These are phyloP conservation scores for Helianthus tuberosus DNA, from an alignment of 129 eudicot species.

Conservation along the genomic window DNA sequence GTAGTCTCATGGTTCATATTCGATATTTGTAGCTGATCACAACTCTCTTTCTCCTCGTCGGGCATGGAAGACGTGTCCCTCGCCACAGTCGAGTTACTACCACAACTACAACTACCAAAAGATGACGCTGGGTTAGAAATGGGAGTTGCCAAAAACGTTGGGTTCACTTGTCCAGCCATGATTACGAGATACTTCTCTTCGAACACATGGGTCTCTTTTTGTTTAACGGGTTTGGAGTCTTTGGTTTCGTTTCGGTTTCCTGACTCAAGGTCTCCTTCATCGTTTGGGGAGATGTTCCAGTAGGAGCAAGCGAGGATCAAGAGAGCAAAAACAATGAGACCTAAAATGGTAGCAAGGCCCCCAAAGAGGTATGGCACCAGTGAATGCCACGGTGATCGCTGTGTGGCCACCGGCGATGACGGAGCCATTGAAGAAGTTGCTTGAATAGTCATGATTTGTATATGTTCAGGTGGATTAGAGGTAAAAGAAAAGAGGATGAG, in stretches of 20 bases:
- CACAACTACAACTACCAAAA: conserved; percentile 43
- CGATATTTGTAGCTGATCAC: conserved; percentile 24
- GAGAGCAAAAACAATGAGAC: conserved; percentile 70
- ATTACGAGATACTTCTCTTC: conserved; percentile 62
- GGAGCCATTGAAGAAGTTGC: conserved; percentile 31
- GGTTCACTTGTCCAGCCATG: conserved; percentile 63
- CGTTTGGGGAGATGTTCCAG: conserved; percentile 57
- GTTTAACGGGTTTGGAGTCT: conserved; percentile 26
- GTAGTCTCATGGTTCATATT: conserved; percentile 13
- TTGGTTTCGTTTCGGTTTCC: conserved; percentile 36
- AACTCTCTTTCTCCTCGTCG: conserved; percentile 18
- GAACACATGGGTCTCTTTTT: conserved; percentile 26
- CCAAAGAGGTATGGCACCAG: conserved; percentile 75
- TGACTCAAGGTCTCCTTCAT: conserved; percentile 34
- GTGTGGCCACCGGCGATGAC: conserved; percentile 21
- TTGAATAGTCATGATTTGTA: conserved; percentile 15
- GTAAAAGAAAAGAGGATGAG: background rate
- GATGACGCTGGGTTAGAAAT: conserved; percentile 55
- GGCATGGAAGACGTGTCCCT: conserved; percentile 10
- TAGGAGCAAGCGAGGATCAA: conserved; percentile 68
- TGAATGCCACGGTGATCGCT: conserved; percentile 64
- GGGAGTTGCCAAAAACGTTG: conserved; percentile 63
- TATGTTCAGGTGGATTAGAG: background rate
- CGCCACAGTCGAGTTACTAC: conserved; percentile 18
- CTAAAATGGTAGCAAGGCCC: conserved; percentile 70